Evolutionary conservation across 768 basidiomycete species (phyloP).

Genomic region (Suillus clintonianus): DNA sequence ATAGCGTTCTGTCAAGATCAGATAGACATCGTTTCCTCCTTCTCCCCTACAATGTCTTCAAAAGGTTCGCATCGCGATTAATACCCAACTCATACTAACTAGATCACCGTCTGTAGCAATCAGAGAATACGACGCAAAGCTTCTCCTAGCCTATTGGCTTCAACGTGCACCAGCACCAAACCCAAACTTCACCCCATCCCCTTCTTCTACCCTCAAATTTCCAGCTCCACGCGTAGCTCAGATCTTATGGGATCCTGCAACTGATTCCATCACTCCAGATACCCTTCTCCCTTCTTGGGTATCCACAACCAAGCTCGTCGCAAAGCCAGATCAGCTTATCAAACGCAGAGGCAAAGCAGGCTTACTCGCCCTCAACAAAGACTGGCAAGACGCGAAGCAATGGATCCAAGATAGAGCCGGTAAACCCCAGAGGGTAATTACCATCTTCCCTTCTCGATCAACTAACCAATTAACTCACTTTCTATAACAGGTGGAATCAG

Average conservation of each 20-base stretch:
- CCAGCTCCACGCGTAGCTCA: slow-evolving; percentile 82
- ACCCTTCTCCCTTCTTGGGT: slow-evolving; percentile 77
- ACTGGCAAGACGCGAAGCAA: slow-evolving; percentile 80
- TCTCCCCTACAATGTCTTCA: slow-evolving; percentile 28
- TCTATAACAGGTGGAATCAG: slow-evolving; percentile 65
- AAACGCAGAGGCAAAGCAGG: slow-evolving; percentile 99
- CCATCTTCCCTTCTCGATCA: slow-evolving; percentile 8
- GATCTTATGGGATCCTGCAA: slow-evolving; percentile 78
- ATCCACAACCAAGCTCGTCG: slow-evolving; percentile 84
- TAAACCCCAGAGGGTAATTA: slow-evolving; percentile 80
- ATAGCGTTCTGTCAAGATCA: background rate
- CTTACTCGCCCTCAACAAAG: slow-evolving; percentile 91
- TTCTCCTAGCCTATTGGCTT: slow-evolving; percentile 96
- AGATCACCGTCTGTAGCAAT: slow-evolving; percentile 51
- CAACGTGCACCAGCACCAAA: slow-evolving; percentile 84
- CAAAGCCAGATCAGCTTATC: slow-evolving; percentile 98
- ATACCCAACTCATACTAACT: no score
- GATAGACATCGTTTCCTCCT: slow-evolving; percentile 3
- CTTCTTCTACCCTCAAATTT: slow-evolving; percentile 48
- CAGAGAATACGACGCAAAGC: slow-evolving; percentile 98
- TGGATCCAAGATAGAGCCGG: slow-evolving; percentile 92
- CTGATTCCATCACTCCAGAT: slow-evolving; percentile 60
- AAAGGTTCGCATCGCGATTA: slow-evolving; percentile 20
- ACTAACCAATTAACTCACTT: slow-evolving; percentile 26
- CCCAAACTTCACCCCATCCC: slow-evolving; percentile 52